phyloP scores from a whole-genome alignment of 148 eudicot species.

The Rhododendron molle region DNA sequence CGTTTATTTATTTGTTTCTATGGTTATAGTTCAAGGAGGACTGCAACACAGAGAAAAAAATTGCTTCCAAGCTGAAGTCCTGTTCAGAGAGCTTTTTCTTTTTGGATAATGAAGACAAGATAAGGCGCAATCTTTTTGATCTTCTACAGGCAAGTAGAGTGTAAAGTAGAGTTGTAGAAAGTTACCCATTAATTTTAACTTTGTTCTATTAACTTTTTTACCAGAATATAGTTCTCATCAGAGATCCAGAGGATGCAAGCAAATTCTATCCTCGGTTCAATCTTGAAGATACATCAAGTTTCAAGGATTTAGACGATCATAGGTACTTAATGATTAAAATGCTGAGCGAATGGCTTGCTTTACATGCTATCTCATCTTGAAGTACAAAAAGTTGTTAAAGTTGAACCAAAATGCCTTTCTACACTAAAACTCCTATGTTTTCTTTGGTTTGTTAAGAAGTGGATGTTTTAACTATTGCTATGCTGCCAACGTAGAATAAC shows the following conservation, averaged over 20 bases:
- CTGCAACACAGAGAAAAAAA: constrained; percentile 91
- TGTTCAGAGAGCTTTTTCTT: constrained; percentile 53
- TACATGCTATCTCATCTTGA: neutral
- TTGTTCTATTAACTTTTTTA: constrained; percentile 5
- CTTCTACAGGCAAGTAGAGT: constrained; percentile 56
- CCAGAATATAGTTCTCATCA: constrained; percentile 81
- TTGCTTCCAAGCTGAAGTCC: constrained; percentile 71
- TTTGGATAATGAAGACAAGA: constrained; percentile 57
- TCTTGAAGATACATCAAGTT: constrained; percentile 90
- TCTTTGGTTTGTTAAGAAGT: neutral
- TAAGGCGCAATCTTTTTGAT: constrained; percentile 69
- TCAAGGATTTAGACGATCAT: constrained; percentile 76
- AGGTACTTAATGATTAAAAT: constrained; percentile 37
- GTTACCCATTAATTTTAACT: neutral
- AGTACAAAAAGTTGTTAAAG: neutral
- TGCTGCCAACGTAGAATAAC: neutral
- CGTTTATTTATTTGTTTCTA: constrained; percentile 1
- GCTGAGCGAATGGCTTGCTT: neutral
- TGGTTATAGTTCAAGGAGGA: constrained; percentile 80
- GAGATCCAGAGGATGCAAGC: constrained; percentile 84
- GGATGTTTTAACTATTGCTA: neutral
- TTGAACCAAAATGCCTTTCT: neutral
- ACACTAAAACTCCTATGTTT: neutral
- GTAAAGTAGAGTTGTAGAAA: neutral
- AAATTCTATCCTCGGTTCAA: constrained; percentile 93